A percentile compares a stretch with the other conserved stretches of the same genome.
phyloP scores from a whole-genome alignment of 2,329 filamentous ascomycete genomes.

The Aspergillus fischeri region DNA sequence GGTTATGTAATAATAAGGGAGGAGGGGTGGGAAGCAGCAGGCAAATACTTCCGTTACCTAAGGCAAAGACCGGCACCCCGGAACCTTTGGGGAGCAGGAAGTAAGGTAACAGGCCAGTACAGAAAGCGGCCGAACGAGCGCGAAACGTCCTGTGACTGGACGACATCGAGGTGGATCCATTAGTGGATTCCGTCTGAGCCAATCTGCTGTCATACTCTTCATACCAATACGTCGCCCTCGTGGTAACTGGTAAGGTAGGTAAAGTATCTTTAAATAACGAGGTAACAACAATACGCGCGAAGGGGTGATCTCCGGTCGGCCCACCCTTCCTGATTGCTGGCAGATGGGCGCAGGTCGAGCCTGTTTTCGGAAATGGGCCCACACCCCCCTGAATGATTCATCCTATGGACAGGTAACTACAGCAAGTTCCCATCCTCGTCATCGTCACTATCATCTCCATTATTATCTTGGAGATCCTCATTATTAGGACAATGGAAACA shows the following conservation, averaged over 20 bases:
- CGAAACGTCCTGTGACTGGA: constrained; percentile 15
- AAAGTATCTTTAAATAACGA: constrained; percentile 4
- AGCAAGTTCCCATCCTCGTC: not conserved
- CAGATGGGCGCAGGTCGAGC: not conserved
- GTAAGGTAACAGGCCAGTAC: constrained; percentile 5
- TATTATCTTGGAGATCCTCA: not conserved
- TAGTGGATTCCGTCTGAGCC: constrained; percentile 1
- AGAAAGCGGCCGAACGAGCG: constrained; percentile 21
- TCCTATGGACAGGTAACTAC: not conserved
- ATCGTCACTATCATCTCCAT: not conserved
- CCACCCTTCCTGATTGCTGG: constrained; percentile 1
- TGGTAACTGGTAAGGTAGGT: not conserved
- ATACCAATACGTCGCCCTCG: constrained; percentile 9
- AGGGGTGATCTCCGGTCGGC: constrained; percentile 8
- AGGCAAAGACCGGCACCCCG: constrained; percentile 13
- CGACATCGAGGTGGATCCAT: not conserved
- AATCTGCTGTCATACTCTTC: constrained; percentile 11
- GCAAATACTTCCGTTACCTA: constrained; percentile 9
- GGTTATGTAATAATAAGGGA: constrained; percentile 1
- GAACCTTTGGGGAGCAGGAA: constrained; percentile 14
- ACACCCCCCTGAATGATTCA: not conserved
- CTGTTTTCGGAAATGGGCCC: not conserved
- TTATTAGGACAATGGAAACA: not conserved
- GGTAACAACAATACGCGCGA: constrained; percentile 19
- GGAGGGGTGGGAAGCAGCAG: constrained; percentile 5